Percentiles rank a stretch among this genome's conserved stretches.
phyloP scores from a whole-genome alignment of 768 basidiomycete genomes.

The Coprinopsis sp. region DNA sequence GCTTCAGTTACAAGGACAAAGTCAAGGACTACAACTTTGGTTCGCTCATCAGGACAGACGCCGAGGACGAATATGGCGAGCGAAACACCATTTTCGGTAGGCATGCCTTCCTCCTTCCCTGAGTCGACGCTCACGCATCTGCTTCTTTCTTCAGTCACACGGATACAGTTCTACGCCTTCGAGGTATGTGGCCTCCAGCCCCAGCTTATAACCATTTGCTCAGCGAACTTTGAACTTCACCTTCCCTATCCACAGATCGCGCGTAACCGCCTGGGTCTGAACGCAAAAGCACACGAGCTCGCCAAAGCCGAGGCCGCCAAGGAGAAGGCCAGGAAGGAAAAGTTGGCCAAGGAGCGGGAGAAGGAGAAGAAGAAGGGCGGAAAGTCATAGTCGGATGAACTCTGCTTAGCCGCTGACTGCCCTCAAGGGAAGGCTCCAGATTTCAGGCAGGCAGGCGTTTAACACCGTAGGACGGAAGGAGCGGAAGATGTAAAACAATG shows the following conservation, averaged over 20 bases:
- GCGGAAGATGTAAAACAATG: background rate
- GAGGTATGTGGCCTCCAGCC: conserved; percentile 49
- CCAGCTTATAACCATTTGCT: background rate
- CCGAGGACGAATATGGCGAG: conserved; percentile 79
- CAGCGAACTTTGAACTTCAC: background rate
- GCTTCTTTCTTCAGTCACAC: conserved; percentile 43
- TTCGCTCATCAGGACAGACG: conserved; percentile 82
- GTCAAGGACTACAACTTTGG: conserved; percentile 97
- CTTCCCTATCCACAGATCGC: conserved; percentile 56
- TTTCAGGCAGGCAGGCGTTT: conserved; percentile 2
- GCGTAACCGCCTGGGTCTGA: conserved; percentile 86
- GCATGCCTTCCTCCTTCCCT: conserved; percentile 18
- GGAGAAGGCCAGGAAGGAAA: conserved; percentile 56
- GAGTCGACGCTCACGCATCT: background rate
- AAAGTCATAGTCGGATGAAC: conserved; percentile 1
- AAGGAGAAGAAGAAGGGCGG: conserved; percentile 25
- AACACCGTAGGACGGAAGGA: background rate
- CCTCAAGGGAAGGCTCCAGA: background rate
- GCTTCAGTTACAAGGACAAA: conserved; percentile 75
- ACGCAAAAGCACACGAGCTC: conserved; percentile 78
- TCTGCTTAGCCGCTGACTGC: background rate
- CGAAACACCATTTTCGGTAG: conserved; percentile 91
- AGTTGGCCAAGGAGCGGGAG: conserved; percentile 28
- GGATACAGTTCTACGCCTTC: conserved; percentile 89
- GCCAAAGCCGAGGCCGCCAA: conserved; percentile 71